Conservation (phyloP, 2,329 filamentous ascomycete species). For the Diaporthe amygdali region DNA sequence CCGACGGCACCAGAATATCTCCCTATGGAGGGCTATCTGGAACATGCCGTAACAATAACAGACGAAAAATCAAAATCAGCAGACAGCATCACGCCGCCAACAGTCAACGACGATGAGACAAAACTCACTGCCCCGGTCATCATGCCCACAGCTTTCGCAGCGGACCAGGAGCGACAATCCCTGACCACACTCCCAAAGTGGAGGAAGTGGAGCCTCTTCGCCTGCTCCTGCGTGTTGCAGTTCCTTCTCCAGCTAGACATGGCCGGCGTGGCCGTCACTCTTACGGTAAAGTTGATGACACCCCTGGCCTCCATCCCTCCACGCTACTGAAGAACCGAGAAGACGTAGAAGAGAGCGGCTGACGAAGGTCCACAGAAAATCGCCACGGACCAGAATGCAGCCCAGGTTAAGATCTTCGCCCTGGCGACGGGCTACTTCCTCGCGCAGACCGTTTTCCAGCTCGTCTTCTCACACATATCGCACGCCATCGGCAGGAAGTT, state of each 20-base stretch:
- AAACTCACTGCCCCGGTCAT: neutral
- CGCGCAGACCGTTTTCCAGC: constrained; percentile 31
- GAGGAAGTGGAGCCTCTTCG: constrained; percentile 27
- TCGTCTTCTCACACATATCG: constrained; percentile 31
- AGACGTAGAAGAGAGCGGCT: neutral
- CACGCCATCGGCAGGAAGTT: constrained; percentile 29
- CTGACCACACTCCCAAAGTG: constrained; percentile 4
- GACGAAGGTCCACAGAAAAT: constrained; percentile 24
- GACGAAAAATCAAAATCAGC: neutral
- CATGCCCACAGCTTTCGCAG: neutral
- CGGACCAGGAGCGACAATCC: neutral
- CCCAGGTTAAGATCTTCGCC: constrained; percentile 28
- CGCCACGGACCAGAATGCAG: constrained; percentile 26
- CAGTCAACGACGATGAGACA: neutral
- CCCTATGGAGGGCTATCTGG: neutral
- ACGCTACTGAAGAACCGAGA: too few species aligned
- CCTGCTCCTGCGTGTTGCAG: constrained; percentile 29
- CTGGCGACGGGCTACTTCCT: constrained; percentile 30
- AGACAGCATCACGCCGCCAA: neutral
- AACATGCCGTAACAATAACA: neutral
- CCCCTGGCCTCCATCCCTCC: neutral
- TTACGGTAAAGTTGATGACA: constrained; percentile 25
- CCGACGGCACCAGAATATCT: neutral
- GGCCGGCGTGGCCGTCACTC: constrained; percentile 29
- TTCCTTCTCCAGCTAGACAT: constrained; percentile 31